Evolutionary conservation across 768 basidiomycete species (phyloP).

Genomic region (Suillus brevipes): DNA sequence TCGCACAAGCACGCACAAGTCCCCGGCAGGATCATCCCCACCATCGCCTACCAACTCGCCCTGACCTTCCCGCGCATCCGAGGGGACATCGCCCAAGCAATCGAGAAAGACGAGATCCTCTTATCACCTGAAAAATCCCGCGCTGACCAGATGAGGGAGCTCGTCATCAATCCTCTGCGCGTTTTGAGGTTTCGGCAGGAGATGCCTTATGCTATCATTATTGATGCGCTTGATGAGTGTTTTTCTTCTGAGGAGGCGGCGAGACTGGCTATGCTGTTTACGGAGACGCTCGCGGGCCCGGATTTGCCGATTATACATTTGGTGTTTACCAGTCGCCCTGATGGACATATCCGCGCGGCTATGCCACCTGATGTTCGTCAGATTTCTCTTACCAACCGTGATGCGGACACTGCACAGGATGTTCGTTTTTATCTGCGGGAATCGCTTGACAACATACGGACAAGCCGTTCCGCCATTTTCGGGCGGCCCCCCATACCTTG

Average conservation of each 20-base stretch:
- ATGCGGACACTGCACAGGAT: constrained; percentile 12
- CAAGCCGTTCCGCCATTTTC: constrained; percentile 4
- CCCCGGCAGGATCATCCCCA: constrained; percentile 12
- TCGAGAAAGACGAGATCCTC: constrained; percentile 13
- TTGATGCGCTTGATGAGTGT: constrained; percentile 14
- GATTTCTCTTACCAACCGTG: constrained; percentile 5
- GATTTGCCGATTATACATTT: not conserved
- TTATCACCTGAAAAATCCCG: not conserved
- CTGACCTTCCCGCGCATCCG: constrained; percentile 11
- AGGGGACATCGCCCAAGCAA: constrained; percentile 11
- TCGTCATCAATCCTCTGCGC: constrained; percentile 15
- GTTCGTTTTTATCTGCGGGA: constrained; percentile 14
- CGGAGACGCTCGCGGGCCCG: constrained; percentile 11
- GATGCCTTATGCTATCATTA: constrained; percentile 1
- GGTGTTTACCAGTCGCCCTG: constrained; percentile 1
- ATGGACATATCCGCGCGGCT: not conserved
- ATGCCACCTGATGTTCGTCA: constrained; percentile 10
- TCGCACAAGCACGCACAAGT: constrained; percentile 11
- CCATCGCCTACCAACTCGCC: constrained; percentile 20
- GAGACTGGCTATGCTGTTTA: constrained; percentile 10
- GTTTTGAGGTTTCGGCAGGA: constrained; percentile 6
- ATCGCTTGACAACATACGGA: constrained; percentile 15
- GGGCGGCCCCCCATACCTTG: constrained; percentile 7
- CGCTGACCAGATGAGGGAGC: constrained; percentile 14
- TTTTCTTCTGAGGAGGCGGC: constrained; percentile 10